Conservation (phyloP, 192 early-diverging fungal genomes). For the Gaertneriomyces sp. region DNA sequence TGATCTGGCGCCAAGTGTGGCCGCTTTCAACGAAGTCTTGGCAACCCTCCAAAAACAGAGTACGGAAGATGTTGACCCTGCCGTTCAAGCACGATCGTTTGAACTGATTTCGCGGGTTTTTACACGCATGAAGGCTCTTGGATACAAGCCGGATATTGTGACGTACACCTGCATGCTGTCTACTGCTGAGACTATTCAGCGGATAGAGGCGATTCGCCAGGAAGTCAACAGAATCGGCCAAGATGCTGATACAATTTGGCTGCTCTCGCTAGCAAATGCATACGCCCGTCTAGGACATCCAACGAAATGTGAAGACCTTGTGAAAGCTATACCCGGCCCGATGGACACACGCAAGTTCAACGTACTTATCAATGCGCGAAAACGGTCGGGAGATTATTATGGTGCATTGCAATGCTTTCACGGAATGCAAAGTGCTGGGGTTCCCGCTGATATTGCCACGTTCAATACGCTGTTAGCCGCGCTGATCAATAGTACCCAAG, state of each 20-base stretch:
- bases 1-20: too few relatives aligned
- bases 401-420: conserved; percentile 2
- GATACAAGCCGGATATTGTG: conserved; percentile 3
- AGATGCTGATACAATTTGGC: background rate
- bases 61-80: too few relatives aligned
- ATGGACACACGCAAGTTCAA: conserved; percentile 11
- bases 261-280: background rate
- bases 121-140: background rate
- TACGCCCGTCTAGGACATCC: conserved; percentile 17
- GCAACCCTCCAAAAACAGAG: too few relatives aligned
- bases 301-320: conserved; percentile 3
- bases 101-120: background rate
- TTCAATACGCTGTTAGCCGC: conserved; percentile 14
- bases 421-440: background rate
- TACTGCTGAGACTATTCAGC: background rate
- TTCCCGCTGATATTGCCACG: conserved; percentile 12
- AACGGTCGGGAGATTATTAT: conserved; percentile 8
- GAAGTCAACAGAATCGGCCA: background rate
- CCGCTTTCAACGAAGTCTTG: too few relatives aligned
- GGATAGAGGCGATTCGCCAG: conserved; percentile 4
- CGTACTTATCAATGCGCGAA: conserved; percentile 11
- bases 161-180: conserved; percentile 18
- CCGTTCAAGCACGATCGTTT: too few relatives aligned
- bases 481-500: background rate
- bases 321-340: background rate